Conservation (phyloP, 169 alveolate species). For the Eimeria necatrix region DNA sequence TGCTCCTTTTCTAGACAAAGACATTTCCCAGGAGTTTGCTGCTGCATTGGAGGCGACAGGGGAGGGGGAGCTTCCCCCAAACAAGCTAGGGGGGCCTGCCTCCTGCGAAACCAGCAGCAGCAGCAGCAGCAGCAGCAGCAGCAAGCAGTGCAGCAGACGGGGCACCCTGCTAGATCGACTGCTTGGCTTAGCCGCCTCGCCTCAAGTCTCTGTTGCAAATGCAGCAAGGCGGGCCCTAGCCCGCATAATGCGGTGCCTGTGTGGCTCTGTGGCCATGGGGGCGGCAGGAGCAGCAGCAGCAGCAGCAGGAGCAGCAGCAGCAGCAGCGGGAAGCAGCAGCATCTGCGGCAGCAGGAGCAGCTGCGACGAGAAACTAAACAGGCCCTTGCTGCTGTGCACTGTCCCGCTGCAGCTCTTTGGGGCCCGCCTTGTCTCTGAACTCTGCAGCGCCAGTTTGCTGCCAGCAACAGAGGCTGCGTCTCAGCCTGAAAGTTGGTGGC, state of each 20-base stretch:
- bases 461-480: too few relatives aligned
- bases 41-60: not conserved
- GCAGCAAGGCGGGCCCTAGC: conserved; percentile 24
- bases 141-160: not conserved
- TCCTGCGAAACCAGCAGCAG: not conserved
- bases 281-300: not conserved
- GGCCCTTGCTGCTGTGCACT: not conserved
- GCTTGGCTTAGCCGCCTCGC: not conserved
- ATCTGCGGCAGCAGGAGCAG: conserved; percentile 14
- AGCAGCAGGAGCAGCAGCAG: not conserved
- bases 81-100: not conserved
- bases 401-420: not conserved
- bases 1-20: not conserved
- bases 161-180: conserved; percentile 13
- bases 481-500: conserved; percentile 15
- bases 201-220: not conserved
- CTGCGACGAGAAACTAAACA: not conserved
- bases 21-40: not conserved
- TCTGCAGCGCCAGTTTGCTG: not conserved
- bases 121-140: not conserved
- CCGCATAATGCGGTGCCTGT: not conserved
- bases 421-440: not conserved
- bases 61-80: not conserved
- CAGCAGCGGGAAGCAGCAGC: not conserved
- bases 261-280: not conserved